Conservation (phyloP, 192 early-diverging fungal species). For the Radiomyces spectabilis region DNA sequence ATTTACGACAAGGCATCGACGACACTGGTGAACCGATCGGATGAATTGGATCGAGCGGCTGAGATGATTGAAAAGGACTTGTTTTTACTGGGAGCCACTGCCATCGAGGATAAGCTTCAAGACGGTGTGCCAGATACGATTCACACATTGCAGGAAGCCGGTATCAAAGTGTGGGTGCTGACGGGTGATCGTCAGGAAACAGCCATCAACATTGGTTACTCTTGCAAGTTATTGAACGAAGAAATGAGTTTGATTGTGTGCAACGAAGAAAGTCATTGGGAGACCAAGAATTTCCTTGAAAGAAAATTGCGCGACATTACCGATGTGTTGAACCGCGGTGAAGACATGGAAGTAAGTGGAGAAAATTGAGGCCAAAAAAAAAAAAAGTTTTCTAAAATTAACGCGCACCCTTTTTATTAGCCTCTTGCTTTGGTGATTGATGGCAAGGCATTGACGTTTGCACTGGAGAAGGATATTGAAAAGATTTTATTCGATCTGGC, state of each 20-base stretch:
- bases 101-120: slow-evolving; percentile 98
- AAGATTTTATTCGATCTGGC: slow-evolving; percentile 82
- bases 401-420: slow-evolving; percentile 6
- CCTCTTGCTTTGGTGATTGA: slow-evolving; percentile 94
- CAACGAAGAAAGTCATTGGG: slow-evolving; percentile 86
- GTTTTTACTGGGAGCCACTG: slow-evolving; percentile 90
- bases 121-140: slow-evolving; percentile 99
- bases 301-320: slow-evolving; percentile 79
- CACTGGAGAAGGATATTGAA: slow-evolving; percentile 81
- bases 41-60: slow-evolving; percentile 85
- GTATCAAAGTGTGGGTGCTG: slow-evolving; percentile 96
- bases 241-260: slow-evolving; percentile 93
- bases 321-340: slow-evolving; percentile 33
- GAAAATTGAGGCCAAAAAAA: background rate
- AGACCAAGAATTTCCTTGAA: slow-evolving; percentile 88
- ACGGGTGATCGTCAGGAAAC: slow-evolving; percentile 98
- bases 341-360: slow-evolving; percentile 30
- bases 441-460: slow-evolving; percentile 87
- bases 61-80: slow-evolving; percentile 94
- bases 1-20: slow-evolving; percentile 86
- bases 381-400: background rate
- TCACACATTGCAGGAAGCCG: slow-evolving; percentile 87
- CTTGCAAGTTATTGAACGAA: slow-evolving; percentile 92
- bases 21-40: slow-evolving; percentile 81
- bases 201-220: slow-evolving; percentile 98